Base-by-base conservation (phyloP, 345 rosid species). In the Gossypium bickii region DNA sequence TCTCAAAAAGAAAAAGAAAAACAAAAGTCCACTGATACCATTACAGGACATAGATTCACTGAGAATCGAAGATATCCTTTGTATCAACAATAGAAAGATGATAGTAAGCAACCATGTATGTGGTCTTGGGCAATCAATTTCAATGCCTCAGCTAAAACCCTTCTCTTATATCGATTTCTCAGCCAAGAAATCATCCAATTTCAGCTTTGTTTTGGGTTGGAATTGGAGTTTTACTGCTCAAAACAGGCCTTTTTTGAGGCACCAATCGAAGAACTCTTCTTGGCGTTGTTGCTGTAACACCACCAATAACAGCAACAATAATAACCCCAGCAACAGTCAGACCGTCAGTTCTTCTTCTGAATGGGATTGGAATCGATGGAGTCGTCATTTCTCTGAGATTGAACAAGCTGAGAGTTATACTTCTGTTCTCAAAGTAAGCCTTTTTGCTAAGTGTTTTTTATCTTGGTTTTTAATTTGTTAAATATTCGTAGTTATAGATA, bases 351-450 rank as follows among this genome's bases (percentile, higher is more conserved):
- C 91, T 47, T 82, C 82, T 59, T 80, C 79, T 75, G 88, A 85
- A 59, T 94, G 97, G 97, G 97, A 91, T 82, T 94, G 97, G 98
- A 83, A 72, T 85, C 82, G 93, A 43, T 94, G 98, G 98, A 87
- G 72, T 66, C 95, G 93, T 58, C 94, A 92, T 78, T 92, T 94
- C 84, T 78, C 89, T 59, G 97, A 89, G 76, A 79, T 90, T 71
- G 97, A 92, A 52, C 89, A 92, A 74, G 83, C 90, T 75, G 97
- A 94, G 79, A 84, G 85, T 80, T 83, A 78, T 41, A 89, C 93
- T 52, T 92, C 98, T 67, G 89, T 86, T 52, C 95, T 94, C 78
- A 92, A 89, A 94, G 97, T 92, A 53, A 25, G 17, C 8, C 12
- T 45, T 43, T 8, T 63, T 67, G 25, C 67, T 60, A 27, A 6